Conservation (phyloP, 106 monocot species). For the Gastrodia elata region DNA sequence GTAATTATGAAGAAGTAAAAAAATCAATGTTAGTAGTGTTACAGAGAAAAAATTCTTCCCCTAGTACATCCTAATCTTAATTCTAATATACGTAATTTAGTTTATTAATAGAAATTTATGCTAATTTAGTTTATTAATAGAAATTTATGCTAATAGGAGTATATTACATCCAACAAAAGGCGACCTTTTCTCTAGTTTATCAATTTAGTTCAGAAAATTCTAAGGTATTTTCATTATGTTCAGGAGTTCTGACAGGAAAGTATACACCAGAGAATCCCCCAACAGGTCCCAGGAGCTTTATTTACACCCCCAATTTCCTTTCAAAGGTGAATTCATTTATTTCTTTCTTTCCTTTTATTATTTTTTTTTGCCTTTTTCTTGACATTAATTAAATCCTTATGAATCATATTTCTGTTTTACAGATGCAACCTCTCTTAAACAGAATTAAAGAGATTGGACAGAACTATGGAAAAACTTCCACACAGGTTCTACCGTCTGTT, state of each 20-base stretch:
- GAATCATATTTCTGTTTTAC: conserved; percentile 9
- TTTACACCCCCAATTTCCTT: conserved; percentile 84
- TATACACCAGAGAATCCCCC: conserved; percentile 88
- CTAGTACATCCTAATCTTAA: too few relatives aligned
- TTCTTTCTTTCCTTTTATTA: too few relatives aligned
- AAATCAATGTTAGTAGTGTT: too few relatives aligned
- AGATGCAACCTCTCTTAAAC: conserved; percentile 74
- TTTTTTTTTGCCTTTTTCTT: not conserved
- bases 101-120: too few relatives aligned
- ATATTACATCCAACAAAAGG: too few relatives aligned
- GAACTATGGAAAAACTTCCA: conserved; percentile 62
- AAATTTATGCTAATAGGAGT: too few relatives aligned
- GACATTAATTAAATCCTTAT: not conserved
- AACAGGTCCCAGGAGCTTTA: conserved; percentile 73
- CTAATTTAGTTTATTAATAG: too few relatives aligned
- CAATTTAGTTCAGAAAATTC: not conserved
- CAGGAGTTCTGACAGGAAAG: conserved; percentile 86
- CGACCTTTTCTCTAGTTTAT: not conserved
- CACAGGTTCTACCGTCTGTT: conserved; percentile 52
- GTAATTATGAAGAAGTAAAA: too few relatives aligned
- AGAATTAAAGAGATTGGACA: conserved; percentile 77
- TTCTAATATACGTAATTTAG: too few relatives aligned
- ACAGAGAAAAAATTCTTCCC: too few relatives aligned
- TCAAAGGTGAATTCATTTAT: conserved; percentile 33
- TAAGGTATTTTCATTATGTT: conserved; percentile 7